These are phyloP conservation scores for Chytriomyces hyalinus DNA, from an alignment of 192 early-diverging fungal genomes.

Conservation along the genomic window DNA sequence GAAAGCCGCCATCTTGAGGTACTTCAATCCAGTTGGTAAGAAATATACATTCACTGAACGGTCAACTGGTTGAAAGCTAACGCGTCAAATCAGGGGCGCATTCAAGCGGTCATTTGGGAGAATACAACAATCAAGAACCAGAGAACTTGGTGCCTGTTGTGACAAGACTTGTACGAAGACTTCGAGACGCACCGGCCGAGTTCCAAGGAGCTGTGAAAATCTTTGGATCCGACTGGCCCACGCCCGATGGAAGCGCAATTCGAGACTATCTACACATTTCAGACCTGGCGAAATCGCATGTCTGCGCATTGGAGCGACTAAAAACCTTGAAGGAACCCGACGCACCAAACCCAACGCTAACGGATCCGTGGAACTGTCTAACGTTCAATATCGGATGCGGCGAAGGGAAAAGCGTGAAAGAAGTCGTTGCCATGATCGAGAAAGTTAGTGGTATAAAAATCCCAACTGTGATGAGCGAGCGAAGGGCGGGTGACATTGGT, in stretches of 20 bases:
- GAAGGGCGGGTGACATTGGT: constrained; percentile 81
- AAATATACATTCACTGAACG: too few species aligned
- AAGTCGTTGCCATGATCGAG: constrained; percentile 78
- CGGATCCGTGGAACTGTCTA: constrained; percentile 52
- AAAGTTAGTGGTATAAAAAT: constrained; percentile 70
- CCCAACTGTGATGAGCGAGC: constrained; percentile 59
- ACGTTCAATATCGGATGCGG: constrained; percentile 88
- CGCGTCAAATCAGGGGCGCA: constrained; percentile 63
- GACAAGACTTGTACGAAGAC: constrained; percentile 61
- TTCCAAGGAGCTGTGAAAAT: constrained; percentile 43
- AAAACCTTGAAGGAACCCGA: constrained; percentile 10
- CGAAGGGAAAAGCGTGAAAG: constrained; percentile 76
- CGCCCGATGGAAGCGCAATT: constrained; percentile 77
- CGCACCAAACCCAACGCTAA: not conserved
- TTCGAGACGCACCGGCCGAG: not conserved
- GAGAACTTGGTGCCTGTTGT: constrained; percentile 77
- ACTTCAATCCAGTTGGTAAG: constrained; percentile 86
- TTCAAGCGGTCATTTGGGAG: constrained; percentile 81
- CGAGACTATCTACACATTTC: constrained; percentile 90
- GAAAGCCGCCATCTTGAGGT: constrained; percentile 50
- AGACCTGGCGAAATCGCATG: constrained; percentile 82
- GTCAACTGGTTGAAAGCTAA: not conserved
- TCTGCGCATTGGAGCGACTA: constrained; percentile 65
- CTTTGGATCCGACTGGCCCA: constrained; percentile 83
- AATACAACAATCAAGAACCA: constrained; percentile 80